Evolutionary conservation across 2,329 filamentous ascomycete species (phyloP).

Genomic region (Calonectria montana): DNA sequence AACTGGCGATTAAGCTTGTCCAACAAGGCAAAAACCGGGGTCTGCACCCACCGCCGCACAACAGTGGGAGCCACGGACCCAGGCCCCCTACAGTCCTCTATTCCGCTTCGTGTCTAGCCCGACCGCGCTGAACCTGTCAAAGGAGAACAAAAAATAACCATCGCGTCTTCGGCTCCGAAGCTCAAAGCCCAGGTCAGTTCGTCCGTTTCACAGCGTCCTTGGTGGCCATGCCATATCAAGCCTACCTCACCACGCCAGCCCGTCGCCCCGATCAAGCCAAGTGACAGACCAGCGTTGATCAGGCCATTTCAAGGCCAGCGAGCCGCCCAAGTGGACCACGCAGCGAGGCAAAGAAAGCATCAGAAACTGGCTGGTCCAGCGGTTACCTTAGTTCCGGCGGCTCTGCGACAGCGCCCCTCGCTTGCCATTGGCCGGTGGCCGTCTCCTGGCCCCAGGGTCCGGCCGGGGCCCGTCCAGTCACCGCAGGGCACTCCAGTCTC

Average conservation of each 20-base stretch:
- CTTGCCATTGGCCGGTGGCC: conserved; percentile 28
- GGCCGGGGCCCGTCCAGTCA: neutral
- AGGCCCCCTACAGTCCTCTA: conserved; percentile 29
- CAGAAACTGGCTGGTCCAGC: conserved; percentile 20
- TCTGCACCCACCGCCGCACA: conserved; percentile 34
- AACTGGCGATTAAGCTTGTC: conserved; percentile 39
- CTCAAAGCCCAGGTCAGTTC: neutral
- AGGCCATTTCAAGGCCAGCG: conserved; percentile 31
- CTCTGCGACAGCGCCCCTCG: conserved; percentile 30
- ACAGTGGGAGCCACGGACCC: conserved; percentile 27
- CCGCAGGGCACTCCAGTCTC: conserved; percentile 18
- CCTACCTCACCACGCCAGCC: neutral
- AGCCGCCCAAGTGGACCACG: conserved; percentile 17
- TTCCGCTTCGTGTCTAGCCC: conserved; percentile 40
- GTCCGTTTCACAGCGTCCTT: neutral
- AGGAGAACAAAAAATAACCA: neutral
- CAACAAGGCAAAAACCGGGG: conserved; percentile 36
- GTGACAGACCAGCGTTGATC: conserved; percentile 16
- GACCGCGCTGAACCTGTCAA: conserved; percentile 31
- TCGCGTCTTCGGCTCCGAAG: conserved; percentile 21
- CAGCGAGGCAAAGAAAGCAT: conserved; percentile 16
- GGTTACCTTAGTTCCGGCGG: conserved; percentile 29
- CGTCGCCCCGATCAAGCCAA: neutral
- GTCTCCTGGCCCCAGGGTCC: conserved; percentile 32
- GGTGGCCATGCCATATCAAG: neutral